These are phyloP conservation scores for Globisporangium lucens DNA, from an alignment of 352 stramenopile species.

Conservation along the genomic window DNA sequence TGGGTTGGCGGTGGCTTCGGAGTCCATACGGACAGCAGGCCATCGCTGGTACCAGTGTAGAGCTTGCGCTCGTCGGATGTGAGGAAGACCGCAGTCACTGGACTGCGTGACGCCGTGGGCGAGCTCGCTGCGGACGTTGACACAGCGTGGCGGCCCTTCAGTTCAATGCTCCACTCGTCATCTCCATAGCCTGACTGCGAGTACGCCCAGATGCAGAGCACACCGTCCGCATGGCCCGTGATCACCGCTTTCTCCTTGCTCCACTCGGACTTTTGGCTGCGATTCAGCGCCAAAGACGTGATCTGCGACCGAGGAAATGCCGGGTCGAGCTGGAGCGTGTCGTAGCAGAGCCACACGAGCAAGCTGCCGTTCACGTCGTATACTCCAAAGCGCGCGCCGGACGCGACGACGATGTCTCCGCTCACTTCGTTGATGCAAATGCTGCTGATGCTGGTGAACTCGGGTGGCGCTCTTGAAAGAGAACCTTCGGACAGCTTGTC, in stretches of 20 bases:
- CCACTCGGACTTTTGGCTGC: slow-evolving; percentile 55
- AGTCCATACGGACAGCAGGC: slow-evolving; percentile 49
- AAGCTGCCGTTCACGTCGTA: slow-evolving; percentile 67
- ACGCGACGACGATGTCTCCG: slow-evolving; percentile 56
- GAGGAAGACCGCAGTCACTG: slow-evolving; percentile 51
- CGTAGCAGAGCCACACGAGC: slow-evolving; percentile 45
- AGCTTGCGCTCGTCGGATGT: slow-evolving; percentile 58
- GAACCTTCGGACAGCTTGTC: neutral
- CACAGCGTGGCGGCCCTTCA: slow-evolving; percentile 48
- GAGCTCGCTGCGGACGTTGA: slow-evolving; percentile 3
- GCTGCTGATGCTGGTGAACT: slow-evolving; percentile 25
- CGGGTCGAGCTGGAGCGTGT: slow-evolving; percentile 42
- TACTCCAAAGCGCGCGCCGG: slow-evolving; percentile 47
- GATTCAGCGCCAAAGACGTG: slow-evolving; percentile 46
- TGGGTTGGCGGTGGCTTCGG: slow-evolving; percentile 13
- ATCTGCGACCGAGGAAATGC: slow-evolving; percentile 32
- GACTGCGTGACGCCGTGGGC: slow-evolving; percentile 16
- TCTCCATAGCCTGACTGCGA: slow-evolving; percentile 38
- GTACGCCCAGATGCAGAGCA: slow-evolving; percentile 67
- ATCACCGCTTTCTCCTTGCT: slow-evolving; percentile 56
- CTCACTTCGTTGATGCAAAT: slow-evolving; percentile 67
- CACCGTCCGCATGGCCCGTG: slow-evolving; percentile 59
- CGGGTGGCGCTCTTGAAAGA: slow-evolving; percentile 3
- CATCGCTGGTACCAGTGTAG: slow-evolving; percentile 55
- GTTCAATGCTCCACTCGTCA: slow-evolving; percentile 45